Base-by-base conservation (phyloP, 768 basidiomycete species). In the Mycena leptocephala region DNA sequence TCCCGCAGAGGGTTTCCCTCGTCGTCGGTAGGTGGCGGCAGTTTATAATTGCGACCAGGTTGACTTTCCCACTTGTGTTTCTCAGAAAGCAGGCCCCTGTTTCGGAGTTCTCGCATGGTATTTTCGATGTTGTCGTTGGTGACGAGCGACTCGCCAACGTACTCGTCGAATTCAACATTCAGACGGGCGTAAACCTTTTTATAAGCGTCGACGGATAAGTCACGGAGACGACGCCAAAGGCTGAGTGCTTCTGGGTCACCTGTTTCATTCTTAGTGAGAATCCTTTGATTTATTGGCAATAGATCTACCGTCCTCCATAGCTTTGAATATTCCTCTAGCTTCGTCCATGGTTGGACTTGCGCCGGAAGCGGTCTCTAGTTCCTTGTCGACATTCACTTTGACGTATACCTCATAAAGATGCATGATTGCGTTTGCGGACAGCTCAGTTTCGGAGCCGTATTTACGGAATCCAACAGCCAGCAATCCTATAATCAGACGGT, bases 371-470 rank as follows among this genome's bases (percentile, higher is more conserved):
- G 46, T 43, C 67, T 86, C 83, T 4, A 80, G 81, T 13, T 77
- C 78, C 30, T 80, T 79, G 24, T 84, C 86, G 33, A 80, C 66
- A 82, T 86, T 86, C 73, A 87, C 81, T 64, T 79, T 78, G 66
- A 87, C 87, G 75, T 88, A 88, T 24, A 87, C 86, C 53, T 86
- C 78, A 80, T 82, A 87, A 33, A 88, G 80, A 76, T 88, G 87
- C 81, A 84, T 84, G 79, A 87, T 87, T 10, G 88, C 84, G 66
- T 88, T 84, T 56, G 53, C 66, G 55, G 81, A 74, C 13, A 88
- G 80, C 69, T 81, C 79, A 63, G 86, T 83, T 74, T 87, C 85
- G 24, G 81, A 81, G 18, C 88, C 87, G 70, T 84, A 87, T 48
- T 80, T 76, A 66, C 84, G 76, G 72, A 86, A 88, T 16, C 87